Conservation (phyloP, 1,139 yeast species). For the Taphrina betulina region DNA sequence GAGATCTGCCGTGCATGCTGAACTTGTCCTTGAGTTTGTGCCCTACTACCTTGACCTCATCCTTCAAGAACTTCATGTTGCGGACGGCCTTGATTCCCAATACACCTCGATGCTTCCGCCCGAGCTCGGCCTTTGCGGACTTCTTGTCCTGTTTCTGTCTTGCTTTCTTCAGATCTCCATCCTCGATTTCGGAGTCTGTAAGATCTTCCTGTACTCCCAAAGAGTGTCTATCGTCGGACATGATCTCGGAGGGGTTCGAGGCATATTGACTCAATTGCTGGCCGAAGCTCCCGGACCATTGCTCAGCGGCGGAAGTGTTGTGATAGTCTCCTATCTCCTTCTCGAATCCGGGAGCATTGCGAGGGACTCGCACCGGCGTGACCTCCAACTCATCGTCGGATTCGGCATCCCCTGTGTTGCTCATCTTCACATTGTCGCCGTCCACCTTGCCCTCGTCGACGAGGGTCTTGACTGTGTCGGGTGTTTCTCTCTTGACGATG, state of each 20-base stretch:
- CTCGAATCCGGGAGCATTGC: constrained; percentile 25
- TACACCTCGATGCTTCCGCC: constrained; percentile 25
- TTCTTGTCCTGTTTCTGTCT: constrained; percentile 27
- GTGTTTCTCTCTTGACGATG: constrained; percentile 29
- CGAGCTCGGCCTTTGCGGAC: constrained; percentile 25
- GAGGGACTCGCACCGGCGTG: constrained; percentile 24
- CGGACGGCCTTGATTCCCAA: constrained; percentile 28
- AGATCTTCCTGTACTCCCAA: constrained; percentile 24
- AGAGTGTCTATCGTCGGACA: constrained; percentile 9
- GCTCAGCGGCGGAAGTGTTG: constrained; percentile 9
- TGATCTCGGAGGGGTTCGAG: constrained; percentile 7
- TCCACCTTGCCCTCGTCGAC: constrained; percentile 20
- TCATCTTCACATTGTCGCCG: constrained; percentile 3
- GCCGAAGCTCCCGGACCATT: constrained; percentile 24
- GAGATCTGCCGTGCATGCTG: constrained; percentile 30
- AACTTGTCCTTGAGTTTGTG: constrained; percentile 22
- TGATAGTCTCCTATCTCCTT: constrained; percentile 26
- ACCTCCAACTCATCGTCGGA: constrained; percentile 16
- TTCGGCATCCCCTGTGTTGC: constrained; percentile 12
- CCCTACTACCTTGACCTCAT: constrained; percentile 27
- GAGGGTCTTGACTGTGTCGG: constrained; percentile 14
- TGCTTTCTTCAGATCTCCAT: constrained; percentile 23
- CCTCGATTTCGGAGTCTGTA: constrained; percentile 28
- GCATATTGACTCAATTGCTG: constrained; percentile 19
- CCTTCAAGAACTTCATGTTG: constrained; percentile 29